These are phyloP conservation scores for Cercospora citrullina DNA, from an alignment of 2,329 filamentous ascomycete species.

Conservation along the genomic window DNA sequence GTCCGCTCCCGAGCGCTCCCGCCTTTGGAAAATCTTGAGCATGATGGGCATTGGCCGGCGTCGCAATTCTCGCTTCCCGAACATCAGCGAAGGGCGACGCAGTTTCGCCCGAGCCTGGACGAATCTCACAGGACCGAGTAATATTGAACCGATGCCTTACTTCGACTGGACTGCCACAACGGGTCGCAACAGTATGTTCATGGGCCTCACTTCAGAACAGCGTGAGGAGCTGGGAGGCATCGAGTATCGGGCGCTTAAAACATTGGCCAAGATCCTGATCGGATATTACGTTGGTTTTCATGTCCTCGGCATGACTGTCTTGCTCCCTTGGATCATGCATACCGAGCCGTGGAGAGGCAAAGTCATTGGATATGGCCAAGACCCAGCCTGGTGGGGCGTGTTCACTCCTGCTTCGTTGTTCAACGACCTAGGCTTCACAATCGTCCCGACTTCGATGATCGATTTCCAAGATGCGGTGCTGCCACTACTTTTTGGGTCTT, in stretches of 20 bases:
- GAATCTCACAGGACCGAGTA: slow-evolving; percentile 55
- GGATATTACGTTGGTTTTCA: slow-evolving; percentile 83
- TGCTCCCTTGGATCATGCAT: slow-evolving; percentile 78
- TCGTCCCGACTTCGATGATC: slow-evolving; percentile 91
- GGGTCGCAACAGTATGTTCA: slow-evolving; percentile 88
- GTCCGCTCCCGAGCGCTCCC: slow-evolving; percentile 2
- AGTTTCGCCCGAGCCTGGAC: slow-evolving; percentile 54
- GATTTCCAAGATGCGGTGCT: slow-evolving; percentile 79
- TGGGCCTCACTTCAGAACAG: slow-evolving; percentile 84
- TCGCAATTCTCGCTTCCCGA: slow-evolving; percentile 12
- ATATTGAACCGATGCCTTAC: slow-evolving; percentile 72
- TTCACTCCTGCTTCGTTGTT: slow-evolving; percentile 87
- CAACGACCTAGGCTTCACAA: slow-evolving; percentile 89
- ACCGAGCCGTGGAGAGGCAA: slow-evolving; percentile 63
- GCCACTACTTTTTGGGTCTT: slow-evolving; percentile 73
- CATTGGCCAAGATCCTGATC: slow-evolving; percentile 74
- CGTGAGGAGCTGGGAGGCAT: slow-evolving; percentile 94
- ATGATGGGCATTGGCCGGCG: slow-evolving; percentile 14
- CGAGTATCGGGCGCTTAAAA: slow-evolving; percentile 90
- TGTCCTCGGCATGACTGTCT: slow-evolving; percentile 68
- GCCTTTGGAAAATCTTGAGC: slow-evolving; percentile 6
- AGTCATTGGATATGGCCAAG: slow-evolving; percentile 61
- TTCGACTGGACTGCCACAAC: slow-evolving; percentile 92
- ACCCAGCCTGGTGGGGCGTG: slow-evolving; percentile 82
- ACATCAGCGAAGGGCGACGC: slow-evolving; percentile 21